These are phyloP conservation scores for Musa beccarii DNA, from an alignment of 176 grass and related monocot genomes.

Conservation along the genomic window DNA sequence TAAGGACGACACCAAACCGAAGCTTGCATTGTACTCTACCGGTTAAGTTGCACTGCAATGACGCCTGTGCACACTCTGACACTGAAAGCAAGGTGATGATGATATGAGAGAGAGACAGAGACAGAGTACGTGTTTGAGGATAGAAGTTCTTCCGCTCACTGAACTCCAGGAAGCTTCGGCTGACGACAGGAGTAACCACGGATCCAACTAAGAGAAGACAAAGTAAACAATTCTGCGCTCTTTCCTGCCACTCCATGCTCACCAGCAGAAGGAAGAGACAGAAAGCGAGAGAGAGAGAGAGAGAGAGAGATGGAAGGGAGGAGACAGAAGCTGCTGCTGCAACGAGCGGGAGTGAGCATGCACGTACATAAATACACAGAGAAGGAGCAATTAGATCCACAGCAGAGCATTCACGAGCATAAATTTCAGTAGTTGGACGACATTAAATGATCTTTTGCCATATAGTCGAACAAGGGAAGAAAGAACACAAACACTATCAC, in stretches of 20 bases:
- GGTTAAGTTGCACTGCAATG: background rate
- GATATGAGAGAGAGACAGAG: background rate
- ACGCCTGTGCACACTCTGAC: background rate
- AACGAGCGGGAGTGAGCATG: background rate
- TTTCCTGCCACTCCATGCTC: background rate
- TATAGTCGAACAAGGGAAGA: too few species aligned
- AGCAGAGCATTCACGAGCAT: background rate
- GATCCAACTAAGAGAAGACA: background rate
- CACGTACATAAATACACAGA: background rate
- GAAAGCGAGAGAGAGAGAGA: background rate
- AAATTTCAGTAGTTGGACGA: background rate
- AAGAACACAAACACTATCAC: background rate
- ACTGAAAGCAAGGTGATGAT: background rate
- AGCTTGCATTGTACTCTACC: too few species aligned
- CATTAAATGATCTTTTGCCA: background rate
- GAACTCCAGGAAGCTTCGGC: background rate
- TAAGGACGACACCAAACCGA: too few species aligned
- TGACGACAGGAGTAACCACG: background rate
- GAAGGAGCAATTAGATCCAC: background rate
- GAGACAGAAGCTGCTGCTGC: too few species aligned
- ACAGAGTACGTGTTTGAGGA: background rate
- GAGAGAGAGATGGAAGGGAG: background rate
- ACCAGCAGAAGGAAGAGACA: background rate
- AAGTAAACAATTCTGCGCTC: background rate
- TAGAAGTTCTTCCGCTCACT: slow-evolving; percentile 2